Evolutionary conservation across 129 eudicot species (phyloP).

Genomic region (Saposhnikovia divaricata): DNA sequence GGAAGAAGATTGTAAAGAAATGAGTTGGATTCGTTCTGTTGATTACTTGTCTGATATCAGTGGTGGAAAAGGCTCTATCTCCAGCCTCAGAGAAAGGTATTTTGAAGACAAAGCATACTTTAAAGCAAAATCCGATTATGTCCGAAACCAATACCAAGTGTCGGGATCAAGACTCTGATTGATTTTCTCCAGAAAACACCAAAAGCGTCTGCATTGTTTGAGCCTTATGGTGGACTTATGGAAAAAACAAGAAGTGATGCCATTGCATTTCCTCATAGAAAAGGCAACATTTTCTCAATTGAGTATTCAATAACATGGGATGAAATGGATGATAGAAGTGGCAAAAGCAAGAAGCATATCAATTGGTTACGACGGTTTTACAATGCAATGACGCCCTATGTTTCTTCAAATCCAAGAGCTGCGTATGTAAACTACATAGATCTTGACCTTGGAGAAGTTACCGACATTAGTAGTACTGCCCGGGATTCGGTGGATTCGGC

Average conservation of each 20-base stretch:
- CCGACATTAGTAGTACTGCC: background rate
- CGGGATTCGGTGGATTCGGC: background rate
- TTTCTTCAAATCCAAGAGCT: background rate
- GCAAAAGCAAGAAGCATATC: background rate
- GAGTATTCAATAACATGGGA: constrained; percentile 66
- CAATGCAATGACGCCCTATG: background rate
- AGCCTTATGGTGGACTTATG: constrained; percentile 79
- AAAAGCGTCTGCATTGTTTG: constrained; percentile 56
- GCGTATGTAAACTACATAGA: background rate
- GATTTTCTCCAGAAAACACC: constrained; percentile 55
- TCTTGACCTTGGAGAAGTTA: background rate
- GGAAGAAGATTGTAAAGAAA: constrained; percentile 39
- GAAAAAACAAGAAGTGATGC: constrained; percentile 34
- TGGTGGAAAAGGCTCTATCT: constrained; percentile 11
- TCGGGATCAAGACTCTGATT: constrained; percentile 25
- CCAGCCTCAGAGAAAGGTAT: constrained; percentile 33
- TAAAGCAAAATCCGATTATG: constrained; percentile 79
- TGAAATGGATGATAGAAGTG: constrained; percentile 19
- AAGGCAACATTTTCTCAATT: constrained; percentile 56
- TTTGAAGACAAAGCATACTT: constrained; percentile 32
- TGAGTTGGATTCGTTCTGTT: constrained; percentile 69
- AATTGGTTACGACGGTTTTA: background rate
- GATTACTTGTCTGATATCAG: constrained; percentile 49
- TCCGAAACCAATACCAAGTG: constrained; percentile 30
- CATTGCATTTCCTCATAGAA: constrained; percentile 71